Base-by-base conservation (phyloP, 148 eudicot species). In the Nepenthes mirabilis region DNA sequence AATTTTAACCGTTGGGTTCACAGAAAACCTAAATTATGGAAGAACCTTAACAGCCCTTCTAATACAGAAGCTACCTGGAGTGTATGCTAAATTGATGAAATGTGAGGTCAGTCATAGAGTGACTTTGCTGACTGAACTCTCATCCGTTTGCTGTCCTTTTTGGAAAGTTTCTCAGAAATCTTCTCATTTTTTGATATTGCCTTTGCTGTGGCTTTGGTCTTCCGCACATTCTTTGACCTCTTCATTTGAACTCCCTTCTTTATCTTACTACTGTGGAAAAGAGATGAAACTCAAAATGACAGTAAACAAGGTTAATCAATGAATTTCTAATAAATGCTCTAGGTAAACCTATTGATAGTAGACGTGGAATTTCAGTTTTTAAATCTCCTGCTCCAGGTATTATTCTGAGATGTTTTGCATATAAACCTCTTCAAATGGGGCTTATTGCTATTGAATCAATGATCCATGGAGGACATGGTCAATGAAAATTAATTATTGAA, bases 231-330 rank as follows among this genome's bases (percentile, higher is more conserved):
- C 84, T 83, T 78, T 9, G 95, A 63, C 82, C 95, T 78, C 83
- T 91, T 88, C 96, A 91, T 91, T 52, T 84, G 97, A 36, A 82
- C 81, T 23, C 91, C 94, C 72, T 56, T 78, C 65, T 75, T 84
- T 58, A 70, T 63, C 66, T 83, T 87, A 67, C 95, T 91, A 75
- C 13, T 54, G 58, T 11, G 35, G 35, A 60, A 32, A 23, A 23
- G 23, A 23, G 23, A 23, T 23, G 23, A 23, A 23, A 23, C 23
- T 23, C 23, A 23, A 23, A 23, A 23, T 23, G 23, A 23, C 23
- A 23, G 23, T 23, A 23, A 23, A 23, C 23, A 23, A 23, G 23
- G 0, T 23, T 23, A 23, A 23, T 23, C 23, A 23, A 23, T 23
- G 23, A 23, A 23, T 23, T 23, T 23, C 23, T 23, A 23, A 23